These are phyloP conservation scores for Hanseniaspora valbyensis DNA, from an alignment of 805 yeast genomes.

Conservation along the genomic window DNA sequence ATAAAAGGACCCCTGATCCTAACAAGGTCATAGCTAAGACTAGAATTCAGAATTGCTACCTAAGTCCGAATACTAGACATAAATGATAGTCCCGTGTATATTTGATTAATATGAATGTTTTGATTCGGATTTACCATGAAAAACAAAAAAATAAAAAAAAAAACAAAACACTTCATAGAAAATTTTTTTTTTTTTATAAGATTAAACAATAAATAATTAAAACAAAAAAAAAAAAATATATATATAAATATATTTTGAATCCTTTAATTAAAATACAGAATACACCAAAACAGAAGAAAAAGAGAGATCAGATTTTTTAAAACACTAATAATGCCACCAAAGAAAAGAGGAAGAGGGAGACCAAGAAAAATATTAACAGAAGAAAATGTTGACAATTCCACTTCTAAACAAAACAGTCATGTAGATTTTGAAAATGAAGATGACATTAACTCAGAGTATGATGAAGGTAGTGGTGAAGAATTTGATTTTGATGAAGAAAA, in stretches of 20 bases:
- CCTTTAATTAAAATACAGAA: not conserved
- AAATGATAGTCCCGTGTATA: too few species aligned
- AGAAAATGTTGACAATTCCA: not conserved
- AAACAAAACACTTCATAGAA: too few species aligned
- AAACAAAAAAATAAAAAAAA: too few species aligned
- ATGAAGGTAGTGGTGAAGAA: not conserved
- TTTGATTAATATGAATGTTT: too few species aligned
- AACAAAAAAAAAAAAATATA: too few species aligned
- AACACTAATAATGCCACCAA: slow-evolving; percentile 8
- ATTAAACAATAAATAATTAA: too few species aligned
- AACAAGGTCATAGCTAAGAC: too few species aligned
- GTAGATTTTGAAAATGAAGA: not conserved
- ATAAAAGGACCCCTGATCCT: too few species aligned
- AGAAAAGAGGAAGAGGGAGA: slow-evolving; percentile 13
- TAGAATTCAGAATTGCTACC: too few species aligned
- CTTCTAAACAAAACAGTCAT: not conserved
- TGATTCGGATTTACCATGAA: too few species aligned
- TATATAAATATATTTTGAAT: not conserved
- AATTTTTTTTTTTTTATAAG: too few species aligned
- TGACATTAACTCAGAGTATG: not conserved
- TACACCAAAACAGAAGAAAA: not conserved
- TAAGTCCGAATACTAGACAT: too few species aligned
- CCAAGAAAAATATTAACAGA: not conserved
- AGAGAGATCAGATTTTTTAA: not conserved
- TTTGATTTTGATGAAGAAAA: not conserved